Evolutionary conservation across 2,329 filamentous ascomycete species (phyloP), one percentile per base, ranked within the genome.

Genomic region (Cryphonectria carpinicola): DNA sequence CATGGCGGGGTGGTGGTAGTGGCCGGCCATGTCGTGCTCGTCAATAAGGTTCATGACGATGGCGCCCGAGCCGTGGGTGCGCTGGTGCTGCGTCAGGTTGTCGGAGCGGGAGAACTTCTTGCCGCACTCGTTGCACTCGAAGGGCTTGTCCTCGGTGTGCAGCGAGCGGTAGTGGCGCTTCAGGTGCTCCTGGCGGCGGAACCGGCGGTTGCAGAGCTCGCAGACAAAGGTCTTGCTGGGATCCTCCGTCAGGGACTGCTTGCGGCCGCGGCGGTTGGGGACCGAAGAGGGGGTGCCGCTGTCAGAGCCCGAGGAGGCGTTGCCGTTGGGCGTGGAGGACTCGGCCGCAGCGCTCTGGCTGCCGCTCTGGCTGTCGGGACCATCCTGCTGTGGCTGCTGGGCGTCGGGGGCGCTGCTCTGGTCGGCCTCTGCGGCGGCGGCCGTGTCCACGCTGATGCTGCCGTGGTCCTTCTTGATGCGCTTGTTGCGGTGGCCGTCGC

Each of bases 41-140:
- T 95, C 93, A 65, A 97, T 86, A 65, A 98, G 88, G 77, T 93
- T 93, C 92, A 98, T 95, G 78, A 97, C 91, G 75, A 98, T 93
- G 72, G 94, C 93, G 73, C 94, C 94, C 71, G 91, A 92, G 70
- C 94, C 94, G 79, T 99, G 96, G 5, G 96, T 99, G 74, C 96
- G 90, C 74, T 96, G 92, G 80, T 99, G 96, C 84, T 99, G 96
- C 35, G 94, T 93, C 22, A 99, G 89, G 86, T 99, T 99, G 84
- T 99, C 96, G 76, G 93, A 97, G 77, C 96, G 92, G 28, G 95
- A 98, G 85, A 98, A 99, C 86, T 97, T 98, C 92, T 99, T 99
- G 77, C 96, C 95, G 79, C 96, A 99, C 84, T 99, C 95, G 75
- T 90, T 89, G 87, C 96, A 99, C 84, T 97, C 94, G 78, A 98